A percentile compares a stretch with the other conserved stretches of the same genome.
These are phyloP conservation scores for Colletotrichum godetiae DNA, from an alignment of 2,329 filamentous ascomycete genomes.

Conservation along the genomic window DNA sequence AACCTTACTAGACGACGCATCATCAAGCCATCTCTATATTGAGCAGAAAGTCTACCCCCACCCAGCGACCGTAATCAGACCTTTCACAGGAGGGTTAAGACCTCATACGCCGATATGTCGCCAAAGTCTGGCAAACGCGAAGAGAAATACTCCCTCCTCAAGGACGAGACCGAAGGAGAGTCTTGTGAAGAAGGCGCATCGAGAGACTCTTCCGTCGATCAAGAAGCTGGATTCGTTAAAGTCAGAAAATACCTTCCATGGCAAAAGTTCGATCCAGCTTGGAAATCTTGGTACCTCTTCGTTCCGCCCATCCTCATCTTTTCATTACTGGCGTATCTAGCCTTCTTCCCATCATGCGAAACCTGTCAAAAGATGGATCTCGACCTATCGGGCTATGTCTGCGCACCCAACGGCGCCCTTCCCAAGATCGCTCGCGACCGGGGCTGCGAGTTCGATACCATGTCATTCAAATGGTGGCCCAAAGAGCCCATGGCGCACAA, in stretches of 20 bases:
- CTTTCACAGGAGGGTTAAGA: too few species aligned
- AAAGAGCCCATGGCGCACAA: slow-evolving; percentile 4
- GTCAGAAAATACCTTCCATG: not conserved
- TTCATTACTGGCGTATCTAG: slow-evolving; percentile 1
- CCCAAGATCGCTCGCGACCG: slow-evolving; percentile 21
- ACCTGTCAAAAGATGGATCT: slow-evolving; percentile 3
- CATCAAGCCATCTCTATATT: too few species aligned
- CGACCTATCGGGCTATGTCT: slow-evolving; percentile 12
- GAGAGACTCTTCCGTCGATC: not conserved
- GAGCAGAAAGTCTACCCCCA: too few species aligned
- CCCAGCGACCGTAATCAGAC: too few species aligned
- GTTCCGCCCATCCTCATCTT: slow-evolving; percentile 7
- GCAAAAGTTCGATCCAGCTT: slow-evolving; percentile 18
- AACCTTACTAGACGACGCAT: too few species aligned
- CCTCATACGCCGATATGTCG: not conserved
- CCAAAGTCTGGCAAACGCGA: not conserved
- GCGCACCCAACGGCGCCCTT: slow-evolving; percentile 18
- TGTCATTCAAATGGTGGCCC: slow-evolving; percentile 26
- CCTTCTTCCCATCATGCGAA: slow-evolving; percentile 25
- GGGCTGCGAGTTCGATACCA: slow-evolving; percentile 30
- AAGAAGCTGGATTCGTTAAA: not conserved
- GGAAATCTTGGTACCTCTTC: slow-evolving; percentile 24
- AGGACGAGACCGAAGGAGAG: not conserved
- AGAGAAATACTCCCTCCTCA: slow-evolving; percentile 20
- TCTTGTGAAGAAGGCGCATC: slow-evolving; percentile 3